These are phyloP conservation scores for Tolypocladium guangdongense DNA, from an alignment of 2,329 filamentous ascomycete genomes.

Conservation along the genomic window DNA sequence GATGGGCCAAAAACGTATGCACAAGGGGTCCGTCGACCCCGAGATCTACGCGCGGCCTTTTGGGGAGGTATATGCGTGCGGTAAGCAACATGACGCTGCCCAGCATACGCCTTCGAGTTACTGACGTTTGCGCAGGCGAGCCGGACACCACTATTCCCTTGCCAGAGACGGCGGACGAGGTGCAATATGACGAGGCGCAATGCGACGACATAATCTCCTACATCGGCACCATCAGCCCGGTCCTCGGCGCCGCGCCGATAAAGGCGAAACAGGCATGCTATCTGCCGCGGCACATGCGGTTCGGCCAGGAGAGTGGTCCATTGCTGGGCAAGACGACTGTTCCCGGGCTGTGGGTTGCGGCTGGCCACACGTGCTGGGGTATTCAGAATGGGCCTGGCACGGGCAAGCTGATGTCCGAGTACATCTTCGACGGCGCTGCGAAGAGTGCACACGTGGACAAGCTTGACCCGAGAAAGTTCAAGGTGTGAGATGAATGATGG, in stretches of 20 bases:
- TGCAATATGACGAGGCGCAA: conserved; percentile 61
- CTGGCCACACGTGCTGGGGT: conserved; percentile 95
- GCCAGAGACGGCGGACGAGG: conserved; percentile 63
- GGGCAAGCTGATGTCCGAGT: conserved; percentile 69
- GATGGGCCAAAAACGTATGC: conserved; percentile 39
- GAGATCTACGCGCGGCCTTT: conserved; percentile 91
- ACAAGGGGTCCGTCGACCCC: conserved; percentile 60
- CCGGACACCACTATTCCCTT: conserved; percentile 67
- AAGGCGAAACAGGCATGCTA: conserved; percentile 84
- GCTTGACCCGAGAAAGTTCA: conserved; percentile 57
- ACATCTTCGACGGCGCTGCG: conserved; percentile 61
- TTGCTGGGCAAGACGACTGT: conserved; percentile 66
- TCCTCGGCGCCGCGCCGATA: conserved; percentile 57
- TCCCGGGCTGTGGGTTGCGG: conserved; percentile 67
- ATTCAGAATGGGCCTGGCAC: conserved; percentile 93
- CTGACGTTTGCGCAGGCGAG: conserved; percentile 39
- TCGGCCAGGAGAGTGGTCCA: conserved; percentile 54
- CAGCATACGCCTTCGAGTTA: not conserved
- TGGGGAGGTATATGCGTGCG: conserved; percentile 87
- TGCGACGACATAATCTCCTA: conserved; percentile 84
- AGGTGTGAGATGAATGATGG: conserved; percentile 25
- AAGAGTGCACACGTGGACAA: conserved; percentile 55
- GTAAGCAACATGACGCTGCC: conserved; percentile 26
- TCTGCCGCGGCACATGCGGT: conserved; percentile 61
- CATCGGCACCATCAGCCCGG: conserved; percentile 52